A percentile compares a stretch with the other conserved stretches of the same genome.
Conservation (phyloP, 2,329 filamentous ascomycete genomes). For the Sclerotinia minor region DNA sequence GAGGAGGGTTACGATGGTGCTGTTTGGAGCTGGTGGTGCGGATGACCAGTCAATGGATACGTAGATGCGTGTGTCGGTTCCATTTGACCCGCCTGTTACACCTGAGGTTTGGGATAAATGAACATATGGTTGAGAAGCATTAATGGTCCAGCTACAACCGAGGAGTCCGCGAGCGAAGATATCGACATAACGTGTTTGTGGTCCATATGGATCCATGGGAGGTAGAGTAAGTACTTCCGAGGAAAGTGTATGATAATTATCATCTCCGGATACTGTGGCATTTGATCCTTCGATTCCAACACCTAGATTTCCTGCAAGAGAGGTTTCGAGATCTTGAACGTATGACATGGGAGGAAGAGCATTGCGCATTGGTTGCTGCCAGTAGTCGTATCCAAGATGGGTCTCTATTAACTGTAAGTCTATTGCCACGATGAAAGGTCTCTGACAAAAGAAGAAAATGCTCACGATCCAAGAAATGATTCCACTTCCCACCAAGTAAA, state of each 20-base stretch:
- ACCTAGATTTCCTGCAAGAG: conserved; percentile 62
- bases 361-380: conserved; percentile 74
- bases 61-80: conserved; percentile 53
- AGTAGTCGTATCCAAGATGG: conserved; percentile 52
- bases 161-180: conserved; percentile 59
- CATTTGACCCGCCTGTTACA: conserved; percentile 49
- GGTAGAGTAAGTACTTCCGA: conserved; percentile 55
- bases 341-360: conserved; percentile 61
- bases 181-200: conserved; percentile 59
- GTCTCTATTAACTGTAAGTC: conserved; percentile 43
- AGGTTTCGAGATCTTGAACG: conserved; percentile 57
- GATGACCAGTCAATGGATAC: conserved; percentile 58
- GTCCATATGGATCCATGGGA: conserved; percentile 59
- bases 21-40: conserved; percentile 45
- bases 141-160: conserved; percentile 54
- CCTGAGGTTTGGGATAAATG: conserved; percentile 53
- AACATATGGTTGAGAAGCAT: conserved; percentile 52
- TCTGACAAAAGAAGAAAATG: no score
- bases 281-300: conserved; percentile 65
- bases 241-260: conserved; percentile 59
- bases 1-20: conserved; percentile 53
- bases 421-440: no score
- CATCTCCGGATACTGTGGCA: conserved; percentile 66
- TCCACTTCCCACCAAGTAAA: conserved; percentile 62
- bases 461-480: conserved; percentile 58